Conservation (phyloP, 179 eudicot genomes). For the Sideroxylon spinosum region DNA sequence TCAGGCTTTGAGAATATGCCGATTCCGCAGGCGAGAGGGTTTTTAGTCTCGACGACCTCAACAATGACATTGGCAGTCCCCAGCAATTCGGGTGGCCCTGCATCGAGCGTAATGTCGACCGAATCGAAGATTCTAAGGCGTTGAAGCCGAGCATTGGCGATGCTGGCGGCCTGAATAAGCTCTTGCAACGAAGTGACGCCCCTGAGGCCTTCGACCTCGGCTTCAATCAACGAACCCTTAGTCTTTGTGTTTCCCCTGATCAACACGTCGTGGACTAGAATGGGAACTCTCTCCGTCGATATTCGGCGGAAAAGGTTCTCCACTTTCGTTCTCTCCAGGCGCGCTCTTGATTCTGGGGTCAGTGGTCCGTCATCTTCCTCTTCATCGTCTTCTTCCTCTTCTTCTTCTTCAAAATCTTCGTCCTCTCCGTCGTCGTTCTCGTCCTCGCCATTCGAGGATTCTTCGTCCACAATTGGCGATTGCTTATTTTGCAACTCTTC, state of each 20-base stretch:
- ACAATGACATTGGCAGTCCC: conserved; percentile 67
- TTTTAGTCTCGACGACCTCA: conserved; percentile 57
- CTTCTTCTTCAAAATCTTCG: conserved; percentile 14
- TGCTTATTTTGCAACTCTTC: conserved; percentile 8
- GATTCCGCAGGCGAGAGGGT: conserved; percentile 54
- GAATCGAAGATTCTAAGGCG: conserved; percentile 62
- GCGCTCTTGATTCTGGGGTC: conserved; percentile 24
- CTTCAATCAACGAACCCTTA: conserved; percentile 60
- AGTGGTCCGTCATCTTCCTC: background rate
- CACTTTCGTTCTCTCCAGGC: conserved; percentile 35
- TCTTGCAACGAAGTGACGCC: conserved; percentile 51
- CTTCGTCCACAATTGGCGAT: background rate
- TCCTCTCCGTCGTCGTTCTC: conserved; percentile 6
- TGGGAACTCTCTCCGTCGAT: conserved; percentile 40
- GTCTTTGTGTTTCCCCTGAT: conserved; percentile 79
- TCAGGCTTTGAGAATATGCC: conserved; percentile 71
- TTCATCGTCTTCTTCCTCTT: background rate
- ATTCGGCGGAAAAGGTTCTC: conserved; percentile 43
- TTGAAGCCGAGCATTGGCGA: conserved; percentile 41
- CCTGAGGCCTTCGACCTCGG: conserved; percentile 48
- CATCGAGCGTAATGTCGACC: conserved; percentile 55
- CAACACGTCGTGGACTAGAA: conserved; percentile 73
- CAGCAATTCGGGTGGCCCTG: conserved; percentile 79
- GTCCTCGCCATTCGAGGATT: background rate
- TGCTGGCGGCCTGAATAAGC: conserved; percentile 57